Percentiles rank a stretch among this genome's conserved stretches.
These are phyloP conservation scores for Barnettozyma populi DNA, from an alignment of 805 yeast species.

Conservation along the genomic window DNA sequence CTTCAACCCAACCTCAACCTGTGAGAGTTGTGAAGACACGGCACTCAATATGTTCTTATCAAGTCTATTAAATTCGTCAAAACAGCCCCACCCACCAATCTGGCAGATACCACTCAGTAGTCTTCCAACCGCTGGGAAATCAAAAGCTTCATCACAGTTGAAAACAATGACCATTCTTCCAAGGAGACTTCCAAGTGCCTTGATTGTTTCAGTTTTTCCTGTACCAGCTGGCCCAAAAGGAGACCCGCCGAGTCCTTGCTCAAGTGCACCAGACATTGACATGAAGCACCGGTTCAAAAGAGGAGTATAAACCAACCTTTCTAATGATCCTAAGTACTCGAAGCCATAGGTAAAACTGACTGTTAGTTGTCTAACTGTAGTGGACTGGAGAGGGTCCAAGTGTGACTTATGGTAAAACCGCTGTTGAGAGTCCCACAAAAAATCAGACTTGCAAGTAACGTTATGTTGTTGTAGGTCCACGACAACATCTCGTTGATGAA, in stretches of 20 bases:
- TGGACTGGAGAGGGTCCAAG: conserved; percentile 27
- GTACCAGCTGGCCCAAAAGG: conserved; percentile 97
- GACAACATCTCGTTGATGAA: conserved; percentile 50
- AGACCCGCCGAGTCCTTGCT: conserved; percentile 78
- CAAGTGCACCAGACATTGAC: conserved; percentile 68
- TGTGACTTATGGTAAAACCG: conserved; percentile 31
- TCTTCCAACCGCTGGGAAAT: conserved; percentile 71
- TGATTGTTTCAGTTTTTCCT: conserved; percentile 89
- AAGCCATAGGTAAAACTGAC: conserved; percentile 60
- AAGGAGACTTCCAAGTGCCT: conserved; percentile 71
- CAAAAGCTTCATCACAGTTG: conserved; percentile 88
- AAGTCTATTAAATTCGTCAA: conserved; percentile 89
- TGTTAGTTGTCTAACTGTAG: conserved; percentile 49
- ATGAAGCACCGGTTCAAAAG: conserved; percentile 58
- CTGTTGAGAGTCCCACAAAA: conserved; percentile 49
- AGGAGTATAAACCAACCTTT: conserved; percentile 72
- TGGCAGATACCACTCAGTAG: conserved; percentile 73
- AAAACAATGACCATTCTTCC: conserved; percentile 84
- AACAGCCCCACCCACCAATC: conserved; percentile 92
- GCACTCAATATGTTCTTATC: conserved; percentile 72
- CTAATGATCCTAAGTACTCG: conserved; percentile 75
- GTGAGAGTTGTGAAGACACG: conserved; percentile 73
- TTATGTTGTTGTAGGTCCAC: conserved; percentile 11
- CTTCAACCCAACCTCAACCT: conserved; percentile 53
- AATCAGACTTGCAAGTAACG: conserved; percentile 17